Base-by-base conservation (phyloP, 305 asterid genomes). In the Solanum hybrid region DNA sequence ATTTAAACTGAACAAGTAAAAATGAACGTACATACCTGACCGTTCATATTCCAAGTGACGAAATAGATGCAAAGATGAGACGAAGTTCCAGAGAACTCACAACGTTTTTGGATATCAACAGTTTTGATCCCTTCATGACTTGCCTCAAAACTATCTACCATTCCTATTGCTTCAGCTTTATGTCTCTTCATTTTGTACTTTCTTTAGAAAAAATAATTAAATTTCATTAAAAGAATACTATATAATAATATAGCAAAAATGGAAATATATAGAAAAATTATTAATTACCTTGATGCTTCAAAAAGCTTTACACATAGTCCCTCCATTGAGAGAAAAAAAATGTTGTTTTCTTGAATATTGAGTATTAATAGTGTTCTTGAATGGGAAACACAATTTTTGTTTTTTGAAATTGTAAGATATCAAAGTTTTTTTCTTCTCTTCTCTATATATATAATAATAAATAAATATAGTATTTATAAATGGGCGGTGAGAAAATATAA, bases 11-110 rank as follows among this genome's bases (percentile, higher is more conserved):
- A 0, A 71, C 10, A 71, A 71, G 4, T 71, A 71, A 71, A 71
- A 71, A 1, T 71, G 5, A 5, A 69, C 76, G 76, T 69, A 69
- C 31, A 1, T 69, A 94, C 98, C 95, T 94, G 90, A 8, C 98
- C 98, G 40, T 94, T 95, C 98, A 93, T 95, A 88, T 95, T 95
- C 97, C 97, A 95, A 64, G 98, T 95, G 86, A 95, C 92, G 27
- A 94, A 90, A 91, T 94, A 94, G 78, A 95, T 91, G 90, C 97
- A 95, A 87, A 92, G 89, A 90, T 94, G 94, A 36, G 95, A 34
- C 36, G 36, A 94, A 60, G 13, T 87, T 85, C 88, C 90, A 3
- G 97, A 94, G 84, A 93, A 94, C 32, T 94, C 92, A 87, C 94
- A 93, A 8, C 90, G 90, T 35, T 88, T 89, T 38, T 88, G 90